Percentiles rank a stretch among this genome's conserved stretches.
These are phyloP conservation scores for Myxozyma geophila DNA, from an alignment of 805 yeast genomes.

Conservation along the genomic window DNA sequence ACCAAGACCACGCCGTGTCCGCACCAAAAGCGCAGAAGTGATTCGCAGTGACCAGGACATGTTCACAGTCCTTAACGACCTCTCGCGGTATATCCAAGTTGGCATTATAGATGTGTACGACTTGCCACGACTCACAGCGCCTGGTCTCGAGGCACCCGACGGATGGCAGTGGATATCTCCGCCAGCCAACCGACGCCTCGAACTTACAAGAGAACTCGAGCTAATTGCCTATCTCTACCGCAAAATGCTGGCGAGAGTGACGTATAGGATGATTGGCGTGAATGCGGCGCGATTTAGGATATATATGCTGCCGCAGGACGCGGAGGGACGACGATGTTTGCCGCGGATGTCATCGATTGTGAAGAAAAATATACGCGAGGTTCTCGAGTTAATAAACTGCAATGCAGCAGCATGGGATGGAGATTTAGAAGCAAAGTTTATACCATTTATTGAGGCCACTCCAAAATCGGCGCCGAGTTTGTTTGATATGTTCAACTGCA, in stretches of 20 bases:
- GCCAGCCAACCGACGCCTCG: constrained; percentile 43
- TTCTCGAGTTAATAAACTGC: constrained; percentile 15
- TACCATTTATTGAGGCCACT: constrained; percentile 41
- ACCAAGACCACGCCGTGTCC: background rate
- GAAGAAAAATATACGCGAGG: constrained; percentile 18
- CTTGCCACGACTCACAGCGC: constrained; percentile 50
- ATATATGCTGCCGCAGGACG: constrained; percentile 25
- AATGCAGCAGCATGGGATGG: constrained; percentile 31
- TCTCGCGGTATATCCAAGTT: constrained; percentile 50
- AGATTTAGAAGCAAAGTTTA: constrained; percentile 6
- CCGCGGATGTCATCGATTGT: constrained; percentile 12
- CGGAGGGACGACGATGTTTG: constrained; percentile 30
- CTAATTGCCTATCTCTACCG: constrained; percentile 48
- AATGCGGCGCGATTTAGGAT: constrained; percentile 30
- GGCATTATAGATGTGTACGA: constrained; percentile 55
- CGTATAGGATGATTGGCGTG: constrained; percentile 47
- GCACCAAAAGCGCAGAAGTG: constrained; percentile 11
- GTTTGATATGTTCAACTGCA: constrained; percentile 33
- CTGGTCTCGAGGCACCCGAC: constrained; percentile 49
- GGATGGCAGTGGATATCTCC: constrained; percentile 65
- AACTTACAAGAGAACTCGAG: constrained; percentile 19
- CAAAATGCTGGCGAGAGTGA: constrained; percentile 51
- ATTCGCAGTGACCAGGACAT: constrained; percentile 39
- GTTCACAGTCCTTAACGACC: constrained; percentile 47
- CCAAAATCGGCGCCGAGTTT: constrained; percentile 33